Conservation (phyloP, 441 rosid species). For the Croton setiger region DNA sequence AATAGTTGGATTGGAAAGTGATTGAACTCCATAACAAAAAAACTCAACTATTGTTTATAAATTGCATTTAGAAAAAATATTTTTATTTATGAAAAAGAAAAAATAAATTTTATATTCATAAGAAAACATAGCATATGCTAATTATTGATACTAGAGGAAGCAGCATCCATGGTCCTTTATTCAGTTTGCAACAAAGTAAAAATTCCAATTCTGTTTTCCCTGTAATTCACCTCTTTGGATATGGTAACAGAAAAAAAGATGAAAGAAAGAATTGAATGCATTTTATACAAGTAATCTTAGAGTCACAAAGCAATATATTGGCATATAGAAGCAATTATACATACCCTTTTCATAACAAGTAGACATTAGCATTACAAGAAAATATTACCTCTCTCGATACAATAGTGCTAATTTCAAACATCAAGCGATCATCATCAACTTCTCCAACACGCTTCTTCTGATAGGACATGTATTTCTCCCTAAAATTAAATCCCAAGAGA, state of each 20-base stretch:
- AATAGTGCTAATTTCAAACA: conserved; percentile 87
- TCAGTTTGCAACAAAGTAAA: not conserved
- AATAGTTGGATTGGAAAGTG: not conserved
- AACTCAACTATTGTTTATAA: too few relatives aligned
- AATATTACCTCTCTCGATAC: conserved; percentile 72
- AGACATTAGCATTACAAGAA: not conserved
- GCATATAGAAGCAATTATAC: not conserved
- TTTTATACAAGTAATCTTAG: not conserved
- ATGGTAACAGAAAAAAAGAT: not conserved
- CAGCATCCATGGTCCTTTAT: conserved; percentile 1
- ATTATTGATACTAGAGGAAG: not conserved
- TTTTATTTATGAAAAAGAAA: too few relatives aligned
- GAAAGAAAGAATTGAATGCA: not conserved
- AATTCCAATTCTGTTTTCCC: not conserved
- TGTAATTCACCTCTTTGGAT: not conserved
- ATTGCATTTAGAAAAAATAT: too few relatives aligned
- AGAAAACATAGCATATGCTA: not conserved
- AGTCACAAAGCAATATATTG: not conserved
- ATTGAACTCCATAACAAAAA: not conserved
- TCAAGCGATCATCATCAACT: conserved; percentile 82
- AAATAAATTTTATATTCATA: too few relatives aligned
- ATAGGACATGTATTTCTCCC: conserved; percentile 61
- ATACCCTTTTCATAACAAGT: not conserved
- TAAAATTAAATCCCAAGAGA: conserved; percentile 22
- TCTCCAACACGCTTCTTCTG: conserved; percentile 66